Base-by-base conservation (phyloP, 2,329 filamentous ascomycete species). In the Fusarium veterinarium region DNA sequence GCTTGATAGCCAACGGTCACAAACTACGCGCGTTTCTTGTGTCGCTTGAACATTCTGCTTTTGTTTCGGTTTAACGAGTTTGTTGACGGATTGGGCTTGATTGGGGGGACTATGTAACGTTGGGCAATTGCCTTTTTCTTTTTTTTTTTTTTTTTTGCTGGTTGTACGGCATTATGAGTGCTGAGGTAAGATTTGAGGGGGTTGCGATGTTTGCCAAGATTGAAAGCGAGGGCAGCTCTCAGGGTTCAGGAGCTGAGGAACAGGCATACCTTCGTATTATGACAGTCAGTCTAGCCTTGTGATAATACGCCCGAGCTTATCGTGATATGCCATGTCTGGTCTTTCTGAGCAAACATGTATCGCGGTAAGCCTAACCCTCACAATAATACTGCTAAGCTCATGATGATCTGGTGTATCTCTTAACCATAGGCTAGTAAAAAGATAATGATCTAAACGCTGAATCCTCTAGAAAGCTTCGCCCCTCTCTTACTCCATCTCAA, bases 401-500 rank as follows among this genome's bases (percentile, higher is more conserved):
- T 30, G 19, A 41, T n/a, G 14, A 41, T n/a, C 8, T 7, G 10
- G n/a, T 56, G 17, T 25, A 51, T 20, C 11, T 8, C 20, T 51
- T 51, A 25, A 8, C 17, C 17, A 23, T 11, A 23, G 12, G 31
- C 48, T 35, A 35, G 31, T 25, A 12, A 35, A 20, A 51, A 25
- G 12, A 19, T 35, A 33, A 28, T 19, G 23, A 31, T 28, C 13
- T 56, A 41, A 56, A 14, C 35, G 37, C 33, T 33, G 25, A 14
- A 49, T 31, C 8, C 30, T 35, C n/a, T 35, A 35, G 16, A 35
- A 51, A 31, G 16, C 48, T 51, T 35, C 17, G 11, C 12, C 13
- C 25, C 2, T 40, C 28, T 16, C 57, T 66, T 67, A 66, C 45
- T 76, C 61, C 56, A 84, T 48, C 58, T 82, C 78, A 17, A 78